phyloP scores from a whole-genome alignment of 2,329 filamentous ascomycete species.

The Exophiala mesophila region DNA sequence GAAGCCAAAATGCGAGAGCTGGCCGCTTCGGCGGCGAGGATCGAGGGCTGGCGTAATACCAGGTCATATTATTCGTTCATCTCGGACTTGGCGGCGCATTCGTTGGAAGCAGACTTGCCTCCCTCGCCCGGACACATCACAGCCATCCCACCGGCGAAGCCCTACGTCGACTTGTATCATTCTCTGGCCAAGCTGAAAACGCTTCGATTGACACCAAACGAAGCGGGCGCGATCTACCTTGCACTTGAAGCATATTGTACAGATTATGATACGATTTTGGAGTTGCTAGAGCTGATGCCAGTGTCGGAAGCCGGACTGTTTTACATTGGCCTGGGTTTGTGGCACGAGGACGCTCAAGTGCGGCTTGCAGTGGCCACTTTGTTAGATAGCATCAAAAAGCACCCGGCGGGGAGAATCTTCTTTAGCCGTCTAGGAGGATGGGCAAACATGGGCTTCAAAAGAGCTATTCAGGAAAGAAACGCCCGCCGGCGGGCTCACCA shows the following conservation, averaged over 20 bases:
- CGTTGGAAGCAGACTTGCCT: conserved; percentile 37
- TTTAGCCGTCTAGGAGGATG: conserved; percentile 84
- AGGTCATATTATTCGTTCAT: conserved; percentile 94
- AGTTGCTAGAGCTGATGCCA: conserved; percentile 74
- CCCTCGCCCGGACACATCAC: conserved; percentile 39
- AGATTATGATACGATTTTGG: conserved; percentile 78
- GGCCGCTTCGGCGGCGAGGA: conserved; percentile 82
- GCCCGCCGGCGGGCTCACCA: conserved; percentile 14
- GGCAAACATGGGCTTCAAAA: conserved; percentile 76
- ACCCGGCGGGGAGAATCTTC: conserved; percentile 90
- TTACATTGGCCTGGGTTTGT: conserved; percentile 83
- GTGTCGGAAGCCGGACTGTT: conserved; percentile 86
- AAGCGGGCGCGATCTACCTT: conserved; percentile 79
- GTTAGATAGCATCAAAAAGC: conserved; percentile 73
- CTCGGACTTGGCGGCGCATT: conserved; percentile 53
- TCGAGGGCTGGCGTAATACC: conserved; percentile 95
- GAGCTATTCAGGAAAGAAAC: conserved; percentile 64
- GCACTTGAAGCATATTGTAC: conserved; percentile 70
- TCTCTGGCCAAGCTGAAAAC: conserved; percentile 86
- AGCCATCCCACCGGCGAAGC: conserved; percentile 52
- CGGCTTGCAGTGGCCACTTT: conserved; percentile 71
- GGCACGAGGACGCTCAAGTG: conserved; percentile 81
- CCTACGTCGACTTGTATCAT: conserved; percentile 77
- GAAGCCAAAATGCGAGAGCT: conserved; percentile 75
- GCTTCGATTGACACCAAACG: conserved; percentile 68